Base-by-base conservation (phyloP, 75 land plant species). In the Larix kaempferi region DNA sequence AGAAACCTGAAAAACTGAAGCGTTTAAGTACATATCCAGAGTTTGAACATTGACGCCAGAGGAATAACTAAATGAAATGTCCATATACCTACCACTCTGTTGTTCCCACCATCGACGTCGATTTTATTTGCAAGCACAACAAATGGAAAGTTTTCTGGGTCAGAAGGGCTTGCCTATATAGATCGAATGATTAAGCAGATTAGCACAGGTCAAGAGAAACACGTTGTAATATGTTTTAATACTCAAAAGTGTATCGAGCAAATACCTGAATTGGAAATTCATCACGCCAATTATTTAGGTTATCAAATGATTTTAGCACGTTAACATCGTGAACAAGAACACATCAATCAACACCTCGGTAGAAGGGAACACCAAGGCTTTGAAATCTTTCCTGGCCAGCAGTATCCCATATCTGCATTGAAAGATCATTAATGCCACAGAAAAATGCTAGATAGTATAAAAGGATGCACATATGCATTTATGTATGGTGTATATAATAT, bases 341-440 rank as follows among this genome's bases (percentile, higher is more conserved):
- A 80, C 93, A 91, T 27, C 93, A 91, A 77, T 91, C 93, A 56
- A 91, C 93, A 65, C 93, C 93, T 37, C 91, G 83, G 61, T 91
- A 91, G 71, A 91, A 91, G 56, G 93, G 91, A 57, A 91, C 93
- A 64, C 93, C 93, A 60, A 91, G 86, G 78, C 93, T 91, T 81
- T 91, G 93, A 74, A 91, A 91, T 58, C 93, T 83, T 77, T 91
- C 93, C 75, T 91, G 93, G 15, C 93, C 93, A 59, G 93, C 91
- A 19, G 93, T 91, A 75, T 91, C 93, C 93, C 93, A 91, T 73
- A 91, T 91, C 93, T 91, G 81, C 33, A 41, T 69, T 35, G 13
- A 69, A 39, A 39, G 44, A 76, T 22, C 17, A 7, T 27, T 56
- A 25, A 14, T 17, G 26, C 71, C 26, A 54, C 61, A 29, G 13